A percentile compares a stretch with the other conserved stretches of the same genome.
These are phyloP conservation scores for Centrapalus pauciflorus DNA, from an alignment of 129 eudicot species.

Conservation along the genomic window DNA sequence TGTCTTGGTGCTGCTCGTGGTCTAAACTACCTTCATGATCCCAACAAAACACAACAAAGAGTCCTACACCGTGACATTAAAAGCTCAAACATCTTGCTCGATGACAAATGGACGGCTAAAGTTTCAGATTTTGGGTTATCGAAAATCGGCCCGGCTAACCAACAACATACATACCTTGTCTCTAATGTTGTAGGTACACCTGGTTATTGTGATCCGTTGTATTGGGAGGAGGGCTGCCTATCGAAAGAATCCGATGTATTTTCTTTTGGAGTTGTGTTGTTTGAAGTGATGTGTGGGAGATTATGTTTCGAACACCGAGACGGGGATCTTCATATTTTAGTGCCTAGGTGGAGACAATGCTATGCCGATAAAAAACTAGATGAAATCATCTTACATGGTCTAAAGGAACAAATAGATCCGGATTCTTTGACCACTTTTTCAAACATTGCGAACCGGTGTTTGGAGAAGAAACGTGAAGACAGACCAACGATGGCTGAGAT, in stretches of 20 bases:
- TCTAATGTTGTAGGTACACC: neutral
- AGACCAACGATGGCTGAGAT: no score
- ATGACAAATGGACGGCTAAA: neutral
- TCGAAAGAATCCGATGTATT: neutral
- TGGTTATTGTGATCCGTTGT: conserved; percentile 3
- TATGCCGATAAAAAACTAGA: no score
- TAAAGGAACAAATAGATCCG: no score
- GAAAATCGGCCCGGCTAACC: neutral
- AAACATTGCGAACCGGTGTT: no score
- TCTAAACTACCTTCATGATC: conserved; percentile 19
- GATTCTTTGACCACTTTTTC: no score
- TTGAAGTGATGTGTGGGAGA: neutral
- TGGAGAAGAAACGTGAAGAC: no score
- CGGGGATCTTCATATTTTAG: no score
- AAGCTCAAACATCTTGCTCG: conserved; percentile 11
- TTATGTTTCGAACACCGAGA: neutral
- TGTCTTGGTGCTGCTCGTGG: conserved; percentile 4
- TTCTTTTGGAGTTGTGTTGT: neutral
- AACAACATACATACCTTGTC: neutral
- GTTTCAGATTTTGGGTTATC: conserved; percentile 7
- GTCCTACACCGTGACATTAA: neutral
- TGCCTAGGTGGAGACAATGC: no score
- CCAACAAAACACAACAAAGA: conserved; percentile 11
- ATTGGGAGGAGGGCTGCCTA: neutral
- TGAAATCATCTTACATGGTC: no score